Conservation (phyloP, 73 alveolate genomes). For the Breviolum minutum region DNA sequence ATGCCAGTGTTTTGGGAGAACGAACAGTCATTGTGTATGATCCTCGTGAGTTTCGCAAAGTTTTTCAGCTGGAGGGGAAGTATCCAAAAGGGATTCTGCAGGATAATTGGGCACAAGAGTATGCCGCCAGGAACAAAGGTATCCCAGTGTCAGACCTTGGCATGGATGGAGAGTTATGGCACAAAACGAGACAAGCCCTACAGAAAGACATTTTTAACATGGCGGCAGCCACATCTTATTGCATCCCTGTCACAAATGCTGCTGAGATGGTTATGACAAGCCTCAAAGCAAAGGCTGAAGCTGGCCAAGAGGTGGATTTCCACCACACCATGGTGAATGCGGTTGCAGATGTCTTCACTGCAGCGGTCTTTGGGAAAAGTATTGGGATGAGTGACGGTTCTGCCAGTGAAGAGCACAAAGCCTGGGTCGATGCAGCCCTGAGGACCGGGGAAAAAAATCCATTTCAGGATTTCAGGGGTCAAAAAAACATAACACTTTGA, state of each 20-base stretch:
- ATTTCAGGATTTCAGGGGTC: not conserved
- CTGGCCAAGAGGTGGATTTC: not conserved
- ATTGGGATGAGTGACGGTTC: not conserved
- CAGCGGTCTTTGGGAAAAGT: slow-evolving; percentile 23
- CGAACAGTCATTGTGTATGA: slow-evolving; percentile 25
- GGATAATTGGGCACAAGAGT: not conserved
- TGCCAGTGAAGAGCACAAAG: slow-evolving; percentile 12
- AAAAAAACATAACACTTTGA: too few species aligned
- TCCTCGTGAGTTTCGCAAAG: slow-evolving; percentile 37
- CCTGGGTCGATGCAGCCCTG: slow-evolving; percentile 8
- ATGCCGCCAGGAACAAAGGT: not conserved
- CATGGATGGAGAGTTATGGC: not conserved
- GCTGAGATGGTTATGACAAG: slow-evolving; percentile 16
- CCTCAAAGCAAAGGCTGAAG: not conserved
- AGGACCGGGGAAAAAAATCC: not conserved
- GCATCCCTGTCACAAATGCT: not conserved
- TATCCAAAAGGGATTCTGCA: not conserved
- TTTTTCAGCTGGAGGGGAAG: slow-evolving; percentile 22
- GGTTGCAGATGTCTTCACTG: slow-evolving; percentile 59
- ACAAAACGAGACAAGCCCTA: not conserved
- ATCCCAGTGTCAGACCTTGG: not conserved
- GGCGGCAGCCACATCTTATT: slow-evolving; percentile 29
- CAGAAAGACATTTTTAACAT: slow-evolving; percentile 9
- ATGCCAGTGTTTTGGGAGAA: not conserved
- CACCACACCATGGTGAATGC: not conserved